Base-by-base conservation (phyloP, 192 early-diverging fungal species). In the Umbelopsis ramanniana region DNA sequence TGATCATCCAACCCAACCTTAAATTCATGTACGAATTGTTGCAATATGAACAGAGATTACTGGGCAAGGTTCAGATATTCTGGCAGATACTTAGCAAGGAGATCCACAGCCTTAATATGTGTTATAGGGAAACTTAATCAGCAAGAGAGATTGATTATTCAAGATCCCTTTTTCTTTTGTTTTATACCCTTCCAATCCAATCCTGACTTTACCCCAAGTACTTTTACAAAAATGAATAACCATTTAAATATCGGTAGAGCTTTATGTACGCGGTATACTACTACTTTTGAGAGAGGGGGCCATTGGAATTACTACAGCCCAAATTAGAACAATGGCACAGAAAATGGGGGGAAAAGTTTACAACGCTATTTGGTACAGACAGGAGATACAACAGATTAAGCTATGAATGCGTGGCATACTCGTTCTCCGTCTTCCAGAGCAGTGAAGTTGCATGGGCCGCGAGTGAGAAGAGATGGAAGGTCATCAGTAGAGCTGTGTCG, bases 1-100 rank as follows among this genome's bases (percentile, higher is more conserved):
- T 89, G 8, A 87, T 89, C 26, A 89, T 89, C n/a, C 87, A 89
- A 66, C 87, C 87, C 26, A 89, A 89, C 71, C 55, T 89, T 6
- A 81, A 85, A 43, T 87, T 89, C 46, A 89, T 89, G 87, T 89
- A 87, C 66, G 87, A 89, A 63, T 70, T 89, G 21, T 33, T 89
- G n/a, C 87, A 89, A 68, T 78, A 84, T 71, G 87, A 89, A 72
- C 85, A 89, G 67, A 76, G 73, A 33, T 46, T 87, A 33, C 35
- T 46, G 15, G 85, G 85, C 1, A 76, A 71, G 43, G 72, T 72
- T 29, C 67, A 67, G 2, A 77, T 89, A 35, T 78, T 78, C 46
- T 89, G 87, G 87, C 77, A 74, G 3, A 74, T 77, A 11, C 70
- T 89, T 9, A 81, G 79, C 45, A 79, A 85, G 40, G 82, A 87